Conservation (phyloP, 352 stramenopile genomes). For the Globisporangium canariense region DNA sequence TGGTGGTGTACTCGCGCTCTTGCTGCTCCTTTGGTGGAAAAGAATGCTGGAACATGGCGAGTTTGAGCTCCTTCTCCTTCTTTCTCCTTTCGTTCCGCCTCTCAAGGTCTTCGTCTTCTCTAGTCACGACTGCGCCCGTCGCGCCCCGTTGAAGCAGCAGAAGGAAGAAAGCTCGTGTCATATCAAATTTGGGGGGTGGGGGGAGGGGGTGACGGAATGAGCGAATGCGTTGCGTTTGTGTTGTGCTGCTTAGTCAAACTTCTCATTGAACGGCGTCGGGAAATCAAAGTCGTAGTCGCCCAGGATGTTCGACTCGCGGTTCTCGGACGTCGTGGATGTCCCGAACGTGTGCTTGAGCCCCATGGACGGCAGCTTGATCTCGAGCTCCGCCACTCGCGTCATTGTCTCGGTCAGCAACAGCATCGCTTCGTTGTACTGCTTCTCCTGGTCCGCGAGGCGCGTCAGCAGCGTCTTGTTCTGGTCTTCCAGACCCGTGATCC, state of each 20-base stretch:
- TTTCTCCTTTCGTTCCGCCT: neutral
- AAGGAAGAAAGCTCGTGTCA: conserved; percentile 1
- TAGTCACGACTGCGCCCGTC: neutral
- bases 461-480: conserved; percentile 73
- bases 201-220: neutral
- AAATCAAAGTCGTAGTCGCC: conserved; percentile 48
- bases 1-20: conserved; percentile 2
- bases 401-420: conserved; percentile 82
- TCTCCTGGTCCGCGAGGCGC: conserved; percentile 71
- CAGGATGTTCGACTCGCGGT: conserved; percentile 38
- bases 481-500: conserved; percentile 58
- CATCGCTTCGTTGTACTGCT: conserved; percentile 86
- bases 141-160: neutral
- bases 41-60: neutral
- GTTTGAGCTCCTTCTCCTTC: neutral
- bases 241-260: conserved; percentile 39
- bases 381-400: conserved; percentile 80
- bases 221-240: neutral
- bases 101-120: neutral
- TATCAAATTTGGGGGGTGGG: neutral
- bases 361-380: conserved; percentile 59
- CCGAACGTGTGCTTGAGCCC: conserved; percentile 41
- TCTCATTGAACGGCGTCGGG: conserved; percentile 55
- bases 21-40: neutral
- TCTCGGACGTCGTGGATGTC: conserved; percentile 50